Base-by-base conservation (phyloP, 257 asterid genomes). In the Lavandula angustifolia region DNA sequence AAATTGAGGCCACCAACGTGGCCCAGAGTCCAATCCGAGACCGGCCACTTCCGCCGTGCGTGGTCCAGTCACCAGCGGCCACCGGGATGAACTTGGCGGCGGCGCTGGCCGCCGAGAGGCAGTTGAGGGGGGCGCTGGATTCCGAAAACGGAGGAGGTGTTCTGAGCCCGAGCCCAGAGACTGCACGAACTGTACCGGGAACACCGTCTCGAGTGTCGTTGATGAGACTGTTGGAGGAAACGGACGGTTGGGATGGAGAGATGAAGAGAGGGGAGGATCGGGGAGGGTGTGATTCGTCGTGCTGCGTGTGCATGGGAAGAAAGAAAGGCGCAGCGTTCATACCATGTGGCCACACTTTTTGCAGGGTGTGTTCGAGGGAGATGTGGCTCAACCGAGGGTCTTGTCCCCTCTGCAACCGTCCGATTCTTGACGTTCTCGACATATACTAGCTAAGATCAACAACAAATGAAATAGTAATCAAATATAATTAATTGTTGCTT, bases 231-330 rank as follows among this genome's bases (percentile, higher is more conserved):
- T 67, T 92, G 10, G 94, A 85, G 73, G 96, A 92, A 73, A 73
- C 94, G 70, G 92, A 85, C 76, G 89, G 79, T 14, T 52, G 69
- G 4, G 94, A 83, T 71, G 80, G 62, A 2, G 82, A 54, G 65
- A 53, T 44, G 68, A 44, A 6, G 80, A 68, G 11, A 57, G 52
- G 22, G 34, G 63, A 41, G 46, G 76, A 22, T 0, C 66, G 12
- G 31, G 68, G 22, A 10, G 87, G 85, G 4, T 40, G 76, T n/a
- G 96, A 87, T 79, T 60, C 72, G 8, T 48, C 81, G 87, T 87
- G 98, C 74, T 92, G 98, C 82, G 96, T 89, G 87, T 92, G 97
- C 87, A 82, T 92, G 96, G 91, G 85, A 73, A 85, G 96, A 78
- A 87, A 78, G 53, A 92, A 80, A 52, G 96, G 88, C 0, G 98